Base-by-base conservation (phyloP, 169 alveolate species). In the Eimeria acervulina region DNA sequence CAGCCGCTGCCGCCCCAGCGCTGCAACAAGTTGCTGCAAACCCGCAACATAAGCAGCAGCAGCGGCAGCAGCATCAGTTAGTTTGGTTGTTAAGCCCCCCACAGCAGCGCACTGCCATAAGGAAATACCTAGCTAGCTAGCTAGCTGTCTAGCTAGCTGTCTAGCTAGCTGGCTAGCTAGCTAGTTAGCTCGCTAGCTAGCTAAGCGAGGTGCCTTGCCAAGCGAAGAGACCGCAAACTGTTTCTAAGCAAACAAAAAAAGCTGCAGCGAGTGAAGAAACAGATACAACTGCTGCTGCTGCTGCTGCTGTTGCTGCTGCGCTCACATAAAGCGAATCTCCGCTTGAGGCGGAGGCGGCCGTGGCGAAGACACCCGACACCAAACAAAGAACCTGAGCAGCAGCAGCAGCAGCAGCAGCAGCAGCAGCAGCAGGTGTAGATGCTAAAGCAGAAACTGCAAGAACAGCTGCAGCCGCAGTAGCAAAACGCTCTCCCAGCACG, bases 331-430 rank as follows among this genome's bases (percentile, higher is more conserved):
- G 87, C 31, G 87, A 10, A 23, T 76, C 87, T 76, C 61, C 51
- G 6, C 61, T 76, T 76, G 87, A 61, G 1, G 87, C 55, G 33
- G 87, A 33, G 61, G 87, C 59, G 33, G 87, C 87, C 51, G 87
- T 76, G 51, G 87, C 87, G 59, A 76, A 76, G 59, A 76, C 59
- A n/a, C 87, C 87, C 51, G 87, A 76, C 87, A 76, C 87, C 38
- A 76, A 40, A 76, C 61, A 76, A 2, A 76, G 52, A 15, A 38
- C 87, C 87, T 59, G 68, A 59, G 68, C 68, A 59, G n/a, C 68
- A 59, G 68, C 68, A 59, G 38, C 55, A 33, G 87, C 87, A 76
- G 87, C 87, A 76, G 31, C 87, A 68, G 83, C 40, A 63, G 74
- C 74, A 63, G 74, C 74, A 63, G 74, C 74, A 63, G 74, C 26